Evolutionary conservation across 441 rosid species (phyloP), one percentile per base, ranked within the genome.

Genomic region (Syzygium malaccense): DNA sequence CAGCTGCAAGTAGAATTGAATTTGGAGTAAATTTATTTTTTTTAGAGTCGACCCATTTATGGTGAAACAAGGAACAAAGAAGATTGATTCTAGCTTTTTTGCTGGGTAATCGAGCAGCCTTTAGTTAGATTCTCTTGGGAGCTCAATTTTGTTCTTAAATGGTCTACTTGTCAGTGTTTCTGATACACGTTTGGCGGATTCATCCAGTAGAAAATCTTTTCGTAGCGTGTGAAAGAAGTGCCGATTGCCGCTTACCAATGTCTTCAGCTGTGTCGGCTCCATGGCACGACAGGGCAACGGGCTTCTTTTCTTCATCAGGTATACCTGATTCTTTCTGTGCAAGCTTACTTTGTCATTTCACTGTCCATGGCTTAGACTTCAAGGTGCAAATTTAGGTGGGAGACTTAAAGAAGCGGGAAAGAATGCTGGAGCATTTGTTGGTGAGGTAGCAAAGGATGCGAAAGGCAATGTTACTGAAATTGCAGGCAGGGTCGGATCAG

Each of bases 371-470:
- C 83, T 75, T 75, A 41, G n/a, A 75, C 51, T 75, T 75, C n/a
- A 75, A 75, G 83, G 28, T 75, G 83, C 26, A 75, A 75, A 75
- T 75, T 6, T 41, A 97, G 99, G 98, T 86, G 93, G 92, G 86
- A 97, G 94, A 94, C 92, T 97, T 78, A 97, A 93, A 92, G 97
- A 96, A 93, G 99, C 98, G 7, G 90, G 98, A 66, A 95, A 95
- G 90, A 91, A 96, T 20, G 99, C 99, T 13, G 98, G 98, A 86
- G 92, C 96, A 68, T 93, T 95, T 89, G 94, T 97, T 2, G 99
- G 94, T 57, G 99, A 94, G 89, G 98, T 93, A 55, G 98, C 99
- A 12, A 97, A 96, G 89, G 99, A 97, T 93, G 96, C 99, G 9
- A 97, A 96, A 92, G 98, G 95, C 83, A 96, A 97, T 89, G 99